Percentiles rank a stretch among this genome's conserved stretches.
phyloP scores from a whole-genome alignment of 2,329 filamentous ascomycete species.

The Paracorniculantispora psalliotae region DNA sequence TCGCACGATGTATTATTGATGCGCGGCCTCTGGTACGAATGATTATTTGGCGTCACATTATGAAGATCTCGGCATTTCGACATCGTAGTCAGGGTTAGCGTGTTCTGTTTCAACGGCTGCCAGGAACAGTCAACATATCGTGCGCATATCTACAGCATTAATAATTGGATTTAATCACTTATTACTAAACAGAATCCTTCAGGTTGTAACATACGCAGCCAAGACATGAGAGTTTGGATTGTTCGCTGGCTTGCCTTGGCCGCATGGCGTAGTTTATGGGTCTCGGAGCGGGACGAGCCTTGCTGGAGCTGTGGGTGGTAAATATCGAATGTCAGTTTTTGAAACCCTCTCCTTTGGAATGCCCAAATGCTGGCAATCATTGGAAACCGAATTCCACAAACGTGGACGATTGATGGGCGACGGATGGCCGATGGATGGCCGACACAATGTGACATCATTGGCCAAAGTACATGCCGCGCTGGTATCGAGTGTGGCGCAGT shows the following conservation, averaged over 20 bases:
- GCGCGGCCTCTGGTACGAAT: background rate
- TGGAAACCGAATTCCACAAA: background rate
- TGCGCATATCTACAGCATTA: no score
- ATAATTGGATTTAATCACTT: no score
- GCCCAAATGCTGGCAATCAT: background rate
- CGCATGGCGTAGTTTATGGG: constrained; percentile 12
- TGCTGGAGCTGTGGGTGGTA: background rate
- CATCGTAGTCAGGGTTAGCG: background rate
- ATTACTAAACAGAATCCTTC: background rate
- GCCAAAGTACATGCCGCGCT: background rate
- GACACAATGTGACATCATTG: constrained; percentile 8
- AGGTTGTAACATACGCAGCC: background rate
- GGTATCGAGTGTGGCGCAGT: constrained; percentile 10
- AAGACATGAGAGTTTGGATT: background rate
- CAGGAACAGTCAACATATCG: background rate
- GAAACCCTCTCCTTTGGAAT: background rate
- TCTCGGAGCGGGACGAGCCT: constrained; percentile 12
- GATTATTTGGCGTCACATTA: background rate
- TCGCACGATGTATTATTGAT: background rate
- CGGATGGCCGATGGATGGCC: background rate
- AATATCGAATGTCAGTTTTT: background rate
- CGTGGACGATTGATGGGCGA: background rate
- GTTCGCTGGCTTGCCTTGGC: constrained; percentile 3
- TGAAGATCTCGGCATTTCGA: background rate
- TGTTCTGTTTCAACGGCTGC: background rate